Evolutionary conservation across 192 early-diverging fungal species (phyloP).

Genomic region (Backusella morwellensis): DNA sequence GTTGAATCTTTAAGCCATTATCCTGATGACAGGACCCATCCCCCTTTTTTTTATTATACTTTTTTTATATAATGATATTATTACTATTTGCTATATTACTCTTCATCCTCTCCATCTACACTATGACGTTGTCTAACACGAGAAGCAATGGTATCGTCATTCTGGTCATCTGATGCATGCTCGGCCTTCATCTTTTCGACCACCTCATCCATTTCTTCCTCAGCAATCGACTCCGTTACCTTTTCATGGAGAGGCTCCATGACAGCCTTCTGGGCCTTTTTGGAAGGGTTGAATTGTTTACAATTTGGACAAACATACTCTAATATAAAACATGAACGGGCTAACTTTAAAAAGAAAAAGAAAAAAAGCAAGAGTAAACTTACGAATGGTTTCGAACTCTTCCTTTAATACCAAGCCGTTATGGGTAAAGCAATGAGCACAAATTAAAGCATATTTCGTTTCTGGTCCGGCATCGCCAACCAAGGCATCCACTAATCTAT

Average conservation of each 20-base stretch:
- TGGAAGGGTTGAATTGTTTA: conserved; percentile 55
- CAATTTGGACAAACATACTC: conserved; percentile 59
- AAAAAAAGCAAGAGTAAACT: conserved; percentile 10
- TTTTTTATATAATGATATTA: not conserved
- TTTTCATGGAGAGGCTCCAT: not conserved
- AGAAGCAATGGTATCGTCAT: conserved; percentile 15
- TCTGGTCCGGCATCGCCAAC: conserved; percentile 89
- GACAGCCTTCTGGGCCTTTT: conserved; percentile 23
- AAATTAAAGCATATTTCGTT: conserved; percentile 92
- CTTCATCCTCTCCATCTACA: not conserved
- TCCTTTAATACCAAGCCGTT: conserved; percentile 89
- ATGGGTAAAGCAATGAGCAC: conserved; percentile 85
- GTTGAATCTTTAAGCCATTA: not conserved
- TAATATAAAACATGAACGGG: conserved; percentile 9
- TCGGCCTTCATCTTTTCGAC: not conserved
- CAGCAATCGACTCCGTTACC: not conserved
- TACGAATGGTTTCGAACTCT: conserved; percentile 71
- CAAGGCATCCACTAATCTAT: conserved; percentile 89
- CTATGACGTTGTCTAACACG: conserved; percentile 17
- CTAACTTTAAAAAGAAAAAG: not conserved
- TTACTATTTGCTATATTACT: not conserved
- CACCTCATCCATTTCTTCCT: conserved; percentile 4
- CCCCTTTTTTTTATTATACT: not conserved
- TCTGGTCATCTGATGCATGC: not conserved
- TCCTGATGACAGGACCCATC: not conserved